Base-by-base conservation (phyloP, 768 basidiomycete genomes). In the Suillus subalutaceus region DNA sequence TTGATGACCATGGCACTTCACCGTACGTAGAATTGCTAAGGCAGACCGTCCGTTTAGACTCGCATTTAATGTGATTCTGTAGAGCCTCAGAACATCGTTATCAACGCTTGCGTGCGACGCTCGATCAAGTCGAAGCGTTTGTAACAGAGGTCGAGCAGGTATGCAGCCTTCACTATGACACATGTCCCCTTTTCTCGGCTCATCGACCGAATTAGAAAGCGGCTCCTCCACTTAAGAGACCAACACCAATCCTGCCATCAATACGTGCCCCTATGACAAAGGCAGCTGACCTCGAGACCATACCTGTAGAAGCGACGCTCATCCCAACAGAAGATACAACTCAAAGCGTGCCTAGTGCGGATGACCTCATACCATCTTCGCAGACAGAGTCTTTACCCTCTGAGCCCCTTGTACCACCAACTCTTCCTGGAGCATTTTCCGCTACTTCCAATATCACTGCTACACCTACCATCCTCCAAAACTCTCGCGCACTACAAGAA, bases 401-500 rank as follows among this genome's bases (percentile, higher is more conserved):
- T 1, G 59, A 43, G 40, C 63, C 72, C 18, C 65, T 65, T 63
- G 40, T 72, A 46, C 66, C 73, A 23, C 65, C 69, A 35, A 66
- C 44, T 40, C 63, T 68, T 64, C 72, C 70, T 41, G 65, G 43
- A 64, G 74, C 74, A 30, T 68, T 72, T 44, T 77, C 74, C 9
- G 72, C 77, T 64, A 70, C 83, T 15, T 77, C 80, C 15, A 73
- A 77, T 5, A 65, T 78, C 41, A 78, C 77, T 20, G 71, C 78
- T 26, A 69, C 74, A 26, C 80, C 81, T 4, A 77, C 81, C 5
- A 79, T 82, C 71, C 77, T 85, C 30, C 83, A 86, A 70, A 84
- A 86, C 66, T 86, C 90, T n/a, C 83, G 75, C 43, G 82, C 84
- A 0, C 78, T 91, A 3, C 94, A 96, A 32, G 86, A 93, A 61